Evolutionary conservation across 495 filamentous ascomycete species (phyloP), one percentile per base, ranked within the genome.

Genomic region (Bryoglossum gracile): DNA sequence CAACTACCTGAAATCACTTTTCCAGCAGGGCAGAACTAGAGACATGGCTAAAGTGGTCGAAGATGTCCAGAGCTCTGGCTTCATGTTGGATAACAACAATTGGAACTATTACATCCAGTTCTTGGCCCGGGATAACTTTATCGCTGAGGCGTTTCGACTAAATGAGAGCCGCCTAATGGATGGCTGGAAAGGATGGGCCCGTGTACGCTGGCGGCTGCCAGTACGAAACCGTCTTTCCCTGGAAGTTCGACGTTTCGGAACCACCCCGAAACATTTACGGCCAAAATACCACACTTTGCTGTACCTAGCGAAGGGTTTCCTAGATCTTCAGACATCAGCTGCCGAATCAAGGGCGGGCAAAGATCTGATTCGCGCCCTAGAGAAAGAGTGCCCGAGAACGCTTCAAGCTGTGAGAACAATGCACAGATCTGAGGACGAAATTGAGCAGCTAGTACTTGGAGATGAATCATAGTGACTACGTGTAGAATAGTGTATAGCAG

Each of bases 111-210:
- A 79, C 53, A 65, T 85, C 46, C 68, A 74, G 50, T 45, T 56
- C 21, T 70, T 83, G 4, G 70, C 70, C 26, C 57, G 65, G 22
- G 48, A 68, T 46, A 62, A 68, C 30, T 50, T 60, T 21, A 65
- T 62, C 48, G 58, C 61, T 19, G 49, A 64, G 19, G 86, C 87
- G 32, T 92, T 92, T 60, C 43, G 58, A 24, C 54, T 78, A 17
- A 89, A 83, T 65, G 89, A 95, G 65, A 52, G 66, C 10, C 72
- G 79, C 25, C 78, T 95, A 47, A 89, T 91, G 77, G 76, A 76
- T 4, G 68, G 75, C 35, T 94, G 86, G 75, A 71, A 71, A 2
- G 85, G 85, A 17, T 95, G 89, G 89, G 59, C 63, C 3, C 46
- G 55, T 39, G 38, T 73, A 40, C 57, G 59, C 43, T 50, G 42